phyloP scores from a whole-genome alignment of 2,329 filamentous ascomycete species.

The Pseudopyricularia cyperi region DNA sequence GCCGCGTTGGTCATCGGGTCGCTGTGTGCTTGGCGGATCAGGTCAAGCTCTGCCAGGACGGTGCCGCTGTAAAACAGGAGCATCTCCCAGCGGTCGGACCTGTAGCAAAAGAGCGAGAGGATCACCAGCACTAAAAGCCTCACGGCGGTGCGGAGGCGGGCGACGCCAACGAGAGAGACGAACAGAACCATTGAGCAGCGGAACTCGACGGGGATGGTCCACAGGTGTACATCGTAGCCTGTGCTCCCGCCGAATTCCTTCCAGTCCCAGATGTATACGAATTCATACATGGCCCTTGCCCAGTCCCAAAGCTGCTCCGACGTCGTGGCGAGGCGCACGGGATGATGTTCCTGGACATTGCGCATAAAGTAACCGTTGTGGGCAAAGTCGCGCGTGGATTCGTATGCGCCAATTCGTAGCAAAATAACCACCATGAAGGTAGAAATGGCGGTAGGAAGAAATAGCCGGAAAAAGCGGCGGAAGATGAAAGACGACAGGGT shows the following conservation, averaged over 20 bases:
- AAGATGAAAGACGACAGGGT: conserved; percentile 37
- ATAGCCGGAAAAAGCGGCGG: conserved; percentile 37
- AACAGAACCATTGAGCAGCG: conserved; percentile 45
- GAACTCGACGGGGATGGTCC: conserved; percentile 51
- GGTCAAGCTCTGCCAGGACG: conserved; percentile 40
- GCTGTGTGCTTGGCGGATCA: conserved; percentile 32
- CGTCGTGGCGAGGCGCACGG: conserved; percentile 20
- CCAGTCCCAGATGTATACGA: conserved; percentile 39
- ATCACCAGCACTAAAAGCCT: conserved; percentile 28
- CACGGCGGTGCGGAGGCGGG: conserved; percentile 27
- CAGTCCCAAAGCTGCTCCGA: conserved; percentile 31
- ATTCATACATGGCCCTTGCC: conserved; percentile 32
- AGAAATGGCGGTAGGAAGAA: conserved; percentile 35
- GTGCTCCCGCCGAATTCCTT: conserved; percentile 34
- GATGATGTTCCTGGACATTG: conserved; percentile 36
- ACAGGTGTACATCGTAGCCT: conserved; percentile 44
- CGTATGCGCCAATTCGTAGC: conserved; percentile 31
- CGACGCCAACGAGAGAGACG: conserved; percentile 35
- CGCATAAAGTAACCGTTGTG: conserved; percentile 26
- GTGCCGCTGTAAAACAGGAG: conserved; percentile 41
- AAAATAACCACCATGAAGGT: conserved; percentile 33
- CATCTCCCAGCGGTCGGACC: conserved; percentile 39
- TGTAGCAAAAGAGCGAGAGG: conserved; percentile 30
- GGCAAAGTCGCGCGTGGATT: conserved; percentile 31
- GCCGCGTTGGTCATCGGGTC: conserved; percentile 2